Percentiles rank a stretch among this genome's conserved stretches.
Conservation (phyloP, 2,329 filamentous ascomycete genomes). For the Pleomassaria siparia region DNA sequence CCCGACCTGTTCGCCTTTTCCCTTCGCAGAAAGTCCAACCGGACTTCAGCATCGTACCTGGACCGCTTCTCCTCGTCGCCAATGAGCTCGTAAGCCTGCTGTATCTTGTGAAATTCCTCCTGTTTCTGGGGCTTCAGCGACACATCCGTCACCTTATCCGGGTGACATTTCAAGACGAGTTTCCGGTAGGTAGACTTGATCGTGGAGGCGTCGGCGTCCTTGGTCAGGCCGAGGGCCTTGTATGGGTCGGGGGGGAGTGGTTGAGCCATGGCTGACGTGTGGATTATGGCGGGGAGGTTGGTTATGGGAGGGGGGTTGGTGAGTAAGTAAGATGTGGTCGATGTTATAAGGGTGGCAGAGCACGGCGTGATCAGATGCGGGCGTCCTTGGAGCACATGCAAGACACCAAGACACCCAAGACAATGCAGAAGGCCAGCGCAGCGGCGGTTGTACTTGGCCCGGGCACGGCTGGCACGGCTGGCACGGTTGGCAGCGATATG, state of each 20-base stretch:
- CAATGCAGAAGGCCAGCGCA: conserved; percentile 13
- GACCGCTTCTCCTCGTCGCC: conserved; percentile 71
- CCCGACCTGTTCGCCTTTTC: conserved; percentile 50
- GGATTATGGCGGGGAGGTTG: too few species aligned
- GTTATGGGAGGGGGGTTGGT: conserved; percentile 7
- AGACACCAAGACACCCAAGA: conserved; percentile 5
- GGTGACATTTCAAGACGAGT: conserved; percentile 83
- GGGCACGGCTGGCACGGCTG: conserved; percentile 10
- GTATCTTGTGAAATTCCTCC: conserved; percentile 88
- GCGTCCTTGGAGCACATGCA: conserved; percentile 14
- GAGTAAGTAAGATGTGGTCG: conserved; percentile 4
- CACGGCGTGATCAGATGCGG: background rate
- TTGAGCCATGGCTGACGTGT: conserved; percentile 50
- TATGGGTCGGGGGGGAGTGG: conserved; percentile 72
- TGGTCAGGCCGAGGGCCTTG: conserved; percentile 70
- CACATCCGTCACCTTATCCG: conserved; percentile 84
- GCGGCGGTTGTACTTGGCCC: conserved; percentile 22
- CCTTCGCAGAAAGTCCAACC: conserved; percentile 64
- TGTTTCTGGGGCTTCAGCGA: conserved; percentile 75
- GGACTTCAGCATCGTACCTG: conserved; percentile 77
- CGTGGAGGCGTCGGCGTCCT: conserved; percentile 67
- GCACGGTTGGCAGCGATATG: background rate
- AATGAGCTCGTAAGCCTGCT: conserved; percentile 89
- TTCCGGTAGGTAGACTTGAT: conserved; percentile 84
- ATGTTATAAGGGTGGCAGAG: conserved; percentile 11